Conservation (phyloP, 2,329 filamentous ascomycete genomes). For the Ilyonectria destructans region DNA sequence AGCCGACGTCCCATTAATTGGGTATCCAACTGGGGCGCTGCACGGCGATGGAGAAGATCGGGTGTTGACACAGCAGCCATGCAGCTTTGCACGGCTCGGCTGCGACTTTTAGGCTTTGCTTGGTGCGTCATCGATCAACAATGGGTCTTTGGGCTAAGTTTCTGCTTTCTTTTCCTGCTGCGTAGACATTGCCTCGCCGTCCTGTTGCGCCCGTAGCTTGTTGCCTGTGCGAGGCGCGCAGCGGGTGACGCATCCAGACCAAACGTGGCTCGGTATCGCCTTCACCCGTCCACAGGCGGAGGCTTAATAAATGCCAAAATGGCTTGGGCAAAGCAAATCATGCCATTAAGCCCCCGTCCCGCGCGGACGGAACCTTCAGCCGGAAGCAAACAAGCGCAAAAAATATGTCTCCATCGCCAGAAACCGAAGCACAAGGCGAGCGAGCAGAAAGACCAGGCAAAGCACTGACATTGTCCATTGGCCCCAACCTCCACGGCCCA, state of each 20-base stretch:
- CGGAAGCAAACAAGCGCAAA: neutral
- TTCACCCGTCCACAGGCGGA: neutral
- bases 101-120: neutral
- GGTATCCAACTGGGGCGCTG: neutral
- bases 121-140: slow-evolving; percentile 2
- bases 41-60: slow-evolving; percentile 9
- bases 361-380: neutral
- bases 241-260: neutral
- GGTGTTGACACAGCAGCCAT: slow-evolving; percentile 22
- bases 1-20: neutral
- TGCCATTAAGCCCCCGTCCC: neutral
- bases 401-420: neutral
- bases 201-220: slow-evolving; percentile 14
- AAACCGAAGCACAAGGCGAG: neutral
- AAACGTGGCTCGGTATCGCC: slow-evolving; percentile 1
- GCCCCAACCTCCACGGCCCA: neutral
- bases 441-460: neutral
- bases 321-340: neutral
- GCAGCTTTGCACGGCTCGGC: neutral
- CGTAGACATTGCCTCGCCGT: slow-evolving; percentile 13
- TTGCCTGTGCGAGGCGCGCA: neutral
- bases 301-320: neutral
- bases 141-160: neutral
- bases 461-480: neutral
- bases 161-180: neutral